A percentile compares a stretch with the other conserved stretches of the same genome.
Evolutionary conservation across 1,284 basidiomycete genomes (phyloP).

Genomic region (Cutaneotrichosporon spelunceum): DNA sequence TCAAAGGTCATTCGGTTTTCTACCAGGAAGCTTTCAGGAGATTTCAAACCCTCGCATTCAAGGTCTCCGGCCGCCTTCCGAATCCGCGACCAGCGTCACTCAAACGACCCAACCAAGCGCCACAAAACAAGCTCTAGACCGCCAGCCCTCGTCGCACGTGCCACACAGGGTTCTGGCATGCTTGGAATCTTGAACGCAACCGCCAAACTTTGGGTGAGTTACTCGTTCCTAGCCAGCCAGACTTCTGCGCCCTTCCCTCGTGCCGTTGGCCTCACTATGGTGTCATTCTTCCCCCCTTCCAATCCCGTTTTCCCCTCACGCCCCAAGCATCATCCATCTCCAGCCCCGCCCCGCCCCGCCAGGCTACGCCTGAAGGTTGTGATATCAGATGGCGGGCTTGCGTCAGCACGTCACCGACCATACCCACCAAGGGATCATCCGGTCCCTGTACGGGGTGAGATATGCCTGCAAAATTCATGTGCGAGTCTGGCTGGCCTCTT

Average conservation of each 20-base stretch:
- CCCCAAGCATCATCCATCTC: no score
- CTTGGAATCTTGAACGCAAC: conserved; percentile 3
- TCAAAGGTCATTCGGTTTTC: neutral
- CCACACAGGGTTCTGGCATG: neutral
- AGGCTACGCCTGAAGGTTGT: neutral
- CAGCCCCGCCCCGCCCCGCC: no score
- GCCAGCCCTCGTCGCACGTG: neutral
- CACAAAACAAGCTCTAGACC: neutral
- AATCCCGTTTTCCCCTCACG: neutral
- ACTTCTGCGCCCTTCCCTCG: neutral
- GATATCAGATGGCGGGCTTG: neutral
- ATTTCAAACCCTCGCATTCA: neutral
- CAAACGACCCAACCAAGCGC: neutral
- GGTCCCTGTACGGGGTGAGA: neutral
- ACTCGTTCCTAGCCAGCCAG: neutral
- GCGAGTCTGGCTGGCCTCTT: neutral
- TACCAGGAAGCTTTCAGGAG: neutral
- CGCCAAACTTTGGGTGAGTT: neutral
- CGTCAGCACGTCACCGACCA: neutral
- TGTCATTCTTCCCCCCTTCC: neutral
- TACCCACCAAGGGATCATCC: neutral
- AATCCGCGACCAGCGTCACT: neutral
- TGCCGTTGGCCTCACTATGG: neutral
- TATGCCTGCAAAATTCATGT: neutral
- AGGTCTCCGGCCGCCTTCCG: neutral